Percentiles rank a stretch among this genome's conserved stretches.
Evolutionary conservation across 345 rosid genomes (phyloP).

Genomic region (Ceriops decandra): DNA sequence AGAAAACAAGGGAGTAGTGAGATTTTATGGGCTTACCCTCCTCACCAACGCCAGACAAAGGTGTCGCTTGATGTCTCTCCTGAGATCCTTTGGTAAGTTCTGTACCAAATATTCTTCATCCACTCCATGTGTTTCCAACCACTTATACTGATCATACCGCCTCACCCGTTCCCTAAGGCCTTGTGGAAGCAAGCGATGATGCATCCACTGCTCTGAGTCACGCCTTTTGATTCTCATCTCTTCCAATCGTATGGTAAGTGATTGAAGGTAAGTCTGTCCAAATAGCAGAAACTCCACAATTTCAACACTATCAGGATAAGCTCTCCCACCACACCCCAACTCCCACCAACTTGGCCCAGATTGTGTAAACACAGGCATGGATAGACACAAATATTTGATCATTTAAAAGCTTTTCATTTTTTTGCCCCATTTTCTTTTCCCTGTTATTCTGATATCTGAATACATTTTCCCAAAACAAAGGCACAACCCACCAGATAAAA

Average conservation of each 20-base stretch:
- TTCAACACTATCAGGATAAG: slow-evolving; percentile 1
- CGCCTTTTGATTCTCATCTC: slow-evolving; percentile 98
- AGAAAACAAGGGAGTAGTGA: background rate
- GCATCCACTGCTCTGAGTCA: slow-evolving; percentile 99
- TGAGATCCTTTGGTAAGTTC: slow-evolving; percentile 88
- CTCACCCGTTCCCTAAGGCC: slow-evolving; percentile 86
- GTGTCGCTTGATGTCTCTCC: slow-evolving; percentile 94
- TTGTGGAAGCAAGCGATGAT: slow-evolving; percentile 88
- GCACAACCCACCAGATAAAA: too few species aligned
- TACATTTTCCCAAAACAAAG: background rate
- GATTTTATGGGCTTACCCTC: slow-evolving; percentile 54
- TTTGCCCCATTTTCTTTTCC: background rate
- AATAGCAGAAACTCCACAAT: slow-evolving; percentile 14
- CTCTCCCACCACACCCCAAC: too few species aligned
- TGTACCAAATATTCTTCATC: slow-evolving; percentile 88
- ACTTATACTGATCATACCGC: slow-evolving; percentile 93
- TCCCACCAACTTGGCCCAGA: too few species aligned
- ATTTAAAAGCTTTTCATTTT: too few species aligned
- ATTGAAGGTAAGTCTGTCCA: slow-evolving; percentile 92
- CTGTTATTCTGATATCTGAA: background rate
- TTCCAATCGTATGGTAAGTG: slow-evolving; percentile 90
- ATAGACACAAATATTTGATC: too few species aligned
- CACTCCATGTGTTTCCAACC: slow-evolving; percentile 96
- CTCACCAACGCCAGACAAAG: slow-evolving; percentile 90
- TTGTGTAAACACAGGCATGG: too few species aligned